phyloP scores from a whole-genome alignment of 805 yeast genomes.

The Metschnikowia vanudenii region DNA sequence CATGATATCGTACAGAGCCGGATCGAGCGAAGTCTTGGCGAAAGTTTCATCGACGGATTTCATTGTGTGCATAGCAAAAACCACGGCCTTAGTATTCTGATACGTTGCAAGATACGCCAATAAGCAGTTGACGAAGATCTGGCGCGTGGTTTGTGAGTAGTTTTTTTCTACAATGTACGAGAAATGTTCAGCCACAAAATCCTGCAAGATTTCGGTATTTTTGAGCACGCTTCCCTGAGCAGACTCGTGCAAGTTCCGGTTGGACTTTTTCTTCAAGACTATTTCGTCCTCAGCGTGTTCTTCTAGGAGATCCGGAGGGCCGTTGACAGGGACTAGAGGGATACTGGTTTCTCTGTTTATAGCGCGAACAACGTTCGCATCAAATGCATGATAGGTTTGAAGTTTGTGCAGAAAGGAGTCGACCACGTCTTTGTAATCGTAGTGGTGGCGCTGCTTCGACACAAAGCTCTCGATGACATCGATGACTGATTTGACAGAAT shows the following conservation, averaged over 20 bases:
- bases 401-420: constrained; percentile 31
- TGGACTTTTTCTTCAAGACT: constrained; percentile 24
- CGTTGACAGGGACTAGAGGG: neutral
- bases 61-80: constrained; percentile 7
- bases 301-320: neutral
- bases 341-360: constrained; percentile 2
- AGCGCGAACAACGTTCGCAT: constrained; percentile 23
- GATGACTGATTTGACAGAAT: constrained; percentile 29
- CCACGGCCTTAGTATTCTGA: constrained; percentile 36
- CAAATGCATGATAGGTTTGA: constrained; percentile 25
- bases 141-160: constrained; percentile 14
- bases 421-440: constrained; percentile 29
- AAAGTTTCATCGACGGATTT: constrained; percentile 19
- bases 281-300: neutral
- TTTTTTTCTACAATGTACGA: constrained; percentile 17
- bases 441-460: constrained; percentile 8
- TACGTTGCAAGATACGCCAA: constrained; percentile 34
- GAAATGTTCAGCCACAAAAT: constrained; percentile 26
- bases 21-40: constrained; percentile 26
- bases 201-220: constrained; percentile 25
- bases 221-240: constrained; percentile 34
- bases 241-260: constrained; percentile 26
- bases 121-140: constrained; percentile 34
- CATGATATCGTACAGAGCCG: constrained; percentile 32
- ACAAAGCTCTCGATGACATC: constrained; percentile 33